Base-by-base conservation (phyloP, 192 early-diverging fungal genomes). In the Piromyces finnis region DNA sequence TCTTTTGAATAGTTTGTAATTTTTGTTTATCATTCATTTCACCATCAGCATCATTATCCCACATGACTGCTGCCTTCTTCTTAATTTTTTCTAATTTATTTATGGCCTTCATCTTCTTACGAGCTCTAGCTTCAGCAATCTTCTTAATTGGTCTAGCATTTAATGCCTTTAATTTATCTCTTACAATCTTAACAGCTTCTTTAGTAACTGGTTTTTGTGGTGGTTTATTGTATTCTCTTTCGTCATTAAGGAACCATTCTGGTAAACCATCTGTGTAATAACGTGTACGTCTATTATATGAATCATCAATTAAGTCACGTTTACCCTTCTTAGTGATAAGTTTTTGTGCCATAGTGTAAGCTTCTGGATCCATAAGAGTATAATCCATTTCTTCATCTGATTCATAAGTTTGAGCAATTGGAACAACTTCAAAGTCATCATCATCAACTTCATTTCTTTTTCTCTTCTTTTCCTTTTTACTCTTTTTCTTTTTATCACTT, bases 71-170 rank as follows among this genome's bases (percentile, higher is more conserved):
- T 18, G 97, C 94, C 88, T 98, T 97, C 87, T 94, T 94, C 83
- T 93, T 90, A 79, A 94, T 86, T 83, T 94, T 94, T 78, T 90
- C 91, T 28, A 98, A 79, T 41, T 92, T 91, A 82, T 93, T 90
- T 29, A 90, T 84, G 2, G 90, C 89, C 80, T 79, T 88, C 84
- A 94, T 87, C 92, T 97, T 94, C 89, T 99, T 97, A 78, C 98
- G 89, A 77, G 94, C 95, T 86, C 96, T 98, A 77, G 98, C 98
- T 87, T 99, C 98, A 15, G 95, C 96, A 37, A 99, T 93, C 90
- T 98, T 99, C 86, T 99, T 99, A 86, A 99, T 99, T 28, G 98
- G 96, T 29, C 97, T 93, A 6, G 96, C 98, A 85, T 99, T 93
- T 82, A 99, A 87, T 28, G 94, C 95, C 86, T 90, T 90, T 79